phyloP scores from a whole-genome alignment of 768 basidiomycete genomes.

The Lentinula raphanica region DNA sequence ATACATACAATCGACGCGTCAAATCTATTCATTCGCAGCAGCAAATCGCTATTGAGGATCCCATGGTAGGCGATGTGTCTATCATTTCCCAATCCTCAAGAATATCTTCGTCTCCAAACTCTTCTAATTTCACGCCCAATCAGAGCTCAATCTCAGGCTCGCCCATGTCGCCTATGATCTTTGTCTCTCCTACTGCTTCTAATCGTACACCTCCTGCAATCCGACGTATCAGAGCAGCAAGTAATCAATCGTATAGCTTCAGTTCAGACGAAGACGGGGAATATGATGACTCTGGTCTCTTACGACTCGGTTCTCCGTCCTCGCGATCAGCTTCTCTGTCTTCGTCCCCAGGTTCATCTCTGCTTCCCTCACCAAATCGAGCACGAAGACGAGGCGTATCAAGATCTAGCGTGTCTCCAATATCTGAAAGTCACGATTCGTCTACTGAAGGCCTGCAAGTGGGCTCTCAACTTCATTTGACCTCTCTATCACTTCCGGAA shows the following conservation, averaged over 20 bases:
- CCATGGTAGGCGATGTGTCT: neutral
- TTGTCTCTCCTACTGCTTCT: slow-evolving; percentile 5
- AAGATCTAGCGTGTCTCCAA: neutral
- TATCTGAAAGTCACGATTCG: neutral
- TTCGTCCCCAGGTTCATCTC: slow-evolving; percentile 75
- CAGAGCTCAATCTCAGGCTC: neutral
- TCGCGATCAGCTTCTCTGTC: slow-evolving; percentile 26
- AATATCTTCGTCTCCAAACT: neutral
- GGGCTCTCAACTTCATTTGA: slow-evolving; percentile 15
- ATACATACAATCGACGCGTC: neutral
- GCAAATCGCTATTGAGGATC: neutral
- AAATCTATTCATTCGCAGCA: neutral
- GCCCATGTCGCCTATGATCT: slow-evolving; percentile 7
- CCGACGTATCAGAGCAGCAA: neutral
- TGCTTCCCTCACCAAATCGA: slow-evolving; percentile 38
- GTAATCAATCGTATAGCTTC: slow-evolving; percentile 5
- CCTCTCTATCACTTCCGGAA: slow-evolving; percentile 25
- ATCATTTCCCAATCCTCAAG: neutral
- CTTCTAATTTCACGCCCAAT: neutral
- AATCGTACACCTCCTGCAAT: slow-evolving; percentile 5
- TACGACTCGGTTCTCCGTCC: slow-evolving; percentile 12
- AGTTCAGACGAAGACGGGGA: slow-evolving; percentile 3
- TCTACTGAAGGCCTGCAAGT: neutral
- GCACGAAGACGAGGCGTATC: neutral
- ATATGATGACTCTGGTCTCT: slow-evolving; percentile 8